Conservation (phyloP, 768 basidiomycete species). For the Hygrocybe punicea region DNA sequence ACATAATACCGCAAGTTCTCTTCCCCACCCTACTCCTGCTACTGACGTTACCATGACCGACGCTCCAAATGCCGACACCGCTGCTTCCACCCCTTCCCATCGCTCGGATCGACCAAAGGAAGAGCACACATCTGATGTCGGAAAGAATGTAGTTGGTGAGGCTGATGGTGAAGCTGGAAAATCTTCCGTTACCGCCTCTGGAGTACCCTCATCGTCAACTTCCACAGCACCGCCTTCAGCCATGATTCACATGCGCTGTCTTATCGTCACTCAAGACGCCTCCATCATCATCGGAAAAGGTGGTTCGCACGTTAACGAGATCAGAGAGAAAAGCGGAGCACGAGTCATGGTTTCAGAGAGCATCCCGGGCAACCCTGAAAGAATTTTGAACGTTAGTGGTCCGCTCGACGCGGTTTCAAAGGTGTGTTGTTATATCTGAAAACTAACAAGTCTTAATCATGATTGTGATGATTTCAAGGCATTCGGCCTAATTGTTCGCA, state of each 20-base stretch:
- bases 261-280: constrained; percentile 99
- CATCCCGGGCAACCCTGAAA: constrained; percentile 98
- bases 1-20: constrained; percentile 45
- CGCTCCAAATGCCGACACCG: constrained; percentile 52
- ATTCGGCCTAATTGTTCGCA: constrained; percentile 95
- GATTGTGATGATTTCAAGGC: constrained; percentile 52
- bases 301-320: constrained; percentile 96
- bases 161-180: constrained; percentile 44
- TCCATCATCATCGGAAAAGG: constrained; percentile 98
- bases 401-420: constrained; percentile 98
- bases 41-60: constrained; percentile 67
- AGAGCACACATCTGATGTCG: constrained; percentile 37
- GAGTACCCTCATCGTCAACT: constrained; percentile 50
- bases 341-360: constrained; percentile 97
- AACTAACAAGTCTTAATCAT: constrained; percentile 1
- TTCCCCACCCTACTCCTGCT: constrained; percentile 34
- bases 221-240: constrained; percentile 60
- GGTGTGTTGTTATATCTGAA: constrained; percentile 44
- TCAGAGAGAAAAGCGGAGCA: constrained; percentile 95
- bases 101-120: constrained; percentile 44
- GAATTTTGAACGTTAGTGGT: constrained; percentile 94
- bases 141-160: constrained; percentile 39
- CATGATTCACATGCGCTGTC: constrained; percentile 93
- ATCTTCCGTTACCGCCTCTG: constrained; percentile 40
- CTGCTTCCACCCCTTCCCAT: constrained; percentile 53